phyloP scores from a whole-genome alignment of 2,329 filamentous ascomycete genomes.

The Phaeophleospora eucalypticola region DNA sequence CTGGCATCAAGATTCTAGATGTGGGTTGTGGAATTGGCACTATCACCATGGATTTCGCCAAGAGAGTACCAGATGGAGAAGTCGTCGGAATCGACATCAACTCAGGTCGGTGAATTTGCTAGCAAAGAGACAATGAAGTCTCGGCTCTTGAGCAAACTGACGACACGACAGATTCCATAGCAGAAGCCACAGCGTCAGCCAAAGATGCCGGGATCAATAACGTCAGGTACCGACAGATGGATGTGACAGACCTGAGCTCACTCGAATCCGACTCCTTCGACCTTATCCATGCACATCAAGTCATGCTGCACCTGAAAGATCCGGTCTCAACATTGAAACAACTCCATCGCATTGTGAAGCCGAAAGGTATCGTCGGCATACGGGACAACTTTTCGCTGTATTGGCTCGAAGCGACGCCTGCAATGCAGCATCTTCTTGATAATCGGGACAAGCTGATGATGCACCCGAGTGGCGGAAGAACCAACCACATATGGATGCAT shows the following conservation, averaged over 20 bases:
- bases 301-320: too few species aligned
- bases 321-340: too few species aligned
- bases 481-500: background rate
- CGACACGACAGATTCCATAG: background rate
- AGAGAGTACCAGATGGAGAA: slow-evolving; percentile 16
- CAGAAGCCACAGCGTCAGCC: background rate
- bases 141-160: background rate
- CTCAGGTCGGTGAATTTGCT: background rate
- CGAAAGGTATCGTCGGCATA: too few species aligned
- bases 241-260: too few species aligned
- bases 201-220: background rate
- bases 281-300: too few species aligned
- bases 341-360: too few species aligned
- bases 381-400: too few species aligned
- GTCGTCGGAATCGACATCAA: slow-evolving; percentile 35
- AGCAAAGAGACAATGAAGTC: background rate
- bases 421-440: background rate
- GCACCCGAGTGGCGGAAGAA: background rate
- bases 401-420: too few species aligned
- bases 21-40: slow-evolving; percentile 35
- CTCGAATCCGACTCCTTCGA: too few species aligned
- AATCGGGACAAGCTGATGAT: too few species aligned
- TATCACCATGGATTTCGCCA: slow-evolving; percentile 33
- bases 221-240: background rate
- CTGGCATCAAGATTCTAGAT: slow-evolving; percentile 33